Evolutionary conservation across 495 filamentous ascomycete species (phyloP), one percentile per base, ranked within the genome.

Genomic region (Trichoderma erinaceum): DNA sequence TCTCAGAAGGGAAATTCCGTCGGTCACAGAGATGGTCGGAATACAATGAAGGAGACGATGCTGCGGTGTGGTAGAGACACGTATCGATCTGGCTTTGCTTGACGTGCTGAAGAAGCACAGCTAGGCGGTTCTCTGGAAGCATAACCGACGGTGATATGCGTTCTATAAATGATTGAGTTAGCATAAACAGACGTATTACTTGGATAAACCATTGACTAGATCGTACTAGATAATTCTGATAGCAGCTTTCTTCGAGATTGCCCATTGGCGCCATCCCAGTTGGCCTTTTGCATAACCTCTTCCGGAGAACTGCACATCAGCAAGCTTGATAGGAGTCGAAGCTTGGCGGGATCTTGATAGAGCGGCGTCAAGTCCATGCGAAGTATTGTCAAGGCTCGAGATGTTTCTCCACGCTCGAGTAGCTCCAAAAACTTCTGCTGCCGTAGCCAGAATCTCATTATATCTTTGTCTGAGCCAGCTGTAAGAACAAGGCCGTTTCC

Each of bases 131-230:
- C 71, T 96, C 91, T 6, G 95, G 96, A 64, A 99, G 91, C 96
- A 99, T 98, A 29, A 97, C 90, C n/a, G 92, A 93, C 1, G 95
- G 95, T 4, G 96, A 96, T 68, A 99, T 96, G 41, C 86, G 97
- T 80, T 84, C 92, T 96, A 67, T 15, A n/a, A 58, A 61, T 72
- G 64, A 77, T 72, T 18, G 52, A 25, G 63, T 67, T 16, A 41
- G 67, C 44, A 67, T 10, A 66, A 32, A 61, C 0, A 12, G 16
- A 18, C 56, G n/a, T 4, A 25, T 2, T 65, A 23, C n/a, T 23
- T 12, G 41, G n/a, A 10, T 35, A 46, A 23, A 11, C 8, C 4
- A n/a, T 56, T 23, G 56, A 25, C 12, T 25, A 64, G 18, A 27
- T 32, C 50, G 29, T 56, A 97, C 92, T 91, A 64, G 93, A 96